Conservation (phyloP, 768 basidiomycete species). For the Leccinellum rugosiceps region DNA sequence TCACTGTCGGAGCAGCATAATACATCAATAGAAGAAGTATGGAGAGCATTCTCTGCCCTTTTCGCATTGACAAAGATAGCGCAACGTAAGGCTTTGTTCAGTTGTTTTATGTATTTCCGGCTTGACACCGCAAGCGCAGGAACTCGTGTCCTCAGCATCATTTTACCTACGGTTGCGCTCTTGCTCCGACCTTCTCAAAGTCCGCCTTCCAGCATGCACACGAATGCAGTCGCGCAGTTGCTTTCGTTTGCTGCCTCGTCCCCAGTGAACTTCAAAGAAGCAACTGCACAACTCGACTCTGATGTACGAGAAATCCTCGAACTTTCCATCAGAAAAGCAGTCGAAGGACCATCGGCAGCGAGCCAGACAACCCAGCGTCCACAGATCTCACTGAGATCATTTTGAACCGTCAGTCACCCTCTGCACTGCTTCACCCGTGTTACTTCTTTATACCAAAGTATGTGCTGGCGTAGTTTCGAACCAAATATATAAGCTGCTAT, state of each 20-base stretch:
- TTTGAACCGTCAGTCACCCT: constrained; percentile 34
- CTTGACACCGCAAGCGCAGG: constrained; percentile 40
- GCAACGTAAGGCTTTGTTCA: constrained; percentile 48
- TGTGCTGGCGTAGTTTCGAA: background rate
- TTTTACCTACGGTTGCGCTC: constrained; percentile 73
- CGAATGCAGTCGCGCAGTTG: constrained; percentile 62
- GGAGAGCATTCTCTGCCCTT: constrained; percentile 75
- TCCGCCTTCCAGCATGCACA: constrained; percentile 45
- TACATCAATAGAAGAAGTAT: constrained; percentile 70
- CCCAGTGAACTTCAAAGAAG: constrained; percentile 82
- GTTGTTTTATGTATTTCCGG: background rate
- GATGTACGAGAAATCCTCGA: constrained; percentile 64
- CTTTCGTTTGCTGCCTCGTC: constrained; percentile 68
- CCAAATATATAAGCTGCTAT: background rate
- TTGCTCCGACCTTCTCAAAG: constrained; percentile 54
- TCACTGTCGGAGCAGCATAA: constrained; percentile 53
- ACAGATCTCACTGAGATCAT: constrained; percentile 75
- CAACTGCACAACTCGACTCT: constrained; percentile 62
- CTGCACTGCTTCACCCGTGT: background rate
- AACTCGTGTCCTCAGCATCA: constrained; percentile 60
- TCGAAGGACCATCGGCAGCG: constrained; percentile 44
- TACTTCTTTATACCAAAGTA: constrained; percentile 1
- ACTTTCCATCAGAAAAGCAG: constrained; percentile 70
- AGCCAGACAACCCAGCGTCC: constrained; percentile 51
- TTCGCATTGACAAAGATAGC: constrained; percentile 54